phyloP scores from a whole-genome alignment of 495 filamentous ascomycete genomes.

The Chaetomidium leptoderma region DNA sequence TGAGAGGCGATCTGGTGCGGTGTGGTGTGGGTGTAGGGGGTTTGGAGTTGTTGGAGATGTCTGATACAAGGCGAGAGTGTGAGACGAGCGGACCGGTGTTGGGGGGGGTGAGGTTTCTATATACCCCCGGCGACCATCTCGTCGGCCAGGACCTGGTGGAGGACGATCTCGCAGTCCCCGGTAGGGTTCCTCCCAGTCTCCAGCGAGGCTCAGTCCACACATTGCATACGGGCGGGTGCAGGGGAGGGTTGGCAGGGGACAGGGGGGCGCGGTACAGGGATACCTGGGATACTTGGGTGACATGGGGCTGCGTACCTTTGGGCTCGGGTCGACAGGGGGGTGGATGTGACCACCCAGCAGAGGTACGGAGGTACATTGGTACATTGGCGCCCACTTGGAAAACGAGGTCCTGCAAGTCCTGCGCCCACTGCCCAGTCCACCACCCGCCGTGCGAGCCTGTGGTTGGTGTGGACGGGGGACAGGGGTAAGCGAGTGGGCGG shows the following conservation, averaged over 20 bases:
- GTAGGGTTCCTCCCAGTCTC: constrained; percentile 27
- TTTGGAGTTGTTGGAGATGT: constrained; percentile 16
- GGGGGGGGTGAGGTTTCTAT: constrained; percentile 34
- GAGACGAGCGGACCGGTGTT: constrained; percentile 8
- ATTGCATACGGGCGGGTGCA: constrained; percentile 28
- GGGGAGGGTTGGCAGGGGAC: constrained; percentile 8
- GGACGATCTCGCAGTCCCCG: constrained; percentile 31
- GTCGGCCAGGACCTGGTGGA: constrained; percentile 31
- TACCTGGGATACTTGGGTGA: constrained; percentile 18
- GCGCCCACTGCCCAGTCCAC: constrained; percentile 8
- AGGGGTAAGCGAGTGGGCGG: constrained; percentile 26
- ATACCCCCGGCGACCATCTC: constrained; percentile 30
- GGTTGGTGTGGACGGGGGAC: constrained; percentile 20
- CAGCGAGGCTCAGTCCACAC: constrained; percentile 31
- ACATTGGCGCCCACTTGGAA: constrained; percentile 29
- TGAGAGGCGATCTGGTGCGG: not conserved
- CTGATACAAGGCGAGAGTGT: constrained; percentile 16
- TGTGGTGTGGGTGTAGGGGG: not conserved
- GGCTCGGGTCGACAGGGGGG: constrained; percentile 15
- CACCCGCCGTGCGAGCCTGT: constrained; percentile 13
- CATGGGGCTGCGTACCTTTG: constrained; percentile 20
- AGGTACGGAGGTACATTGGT: constrained; percentile 18
- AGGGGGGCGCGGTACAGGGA: constrained; percentile 16
- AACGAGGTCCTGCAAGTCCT: constrained; percentile 23
- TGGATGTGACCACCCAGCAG: constrained; percentile 9